These are phyloP conservation scores for Punctularia strigosozonata DNA, from an alignment of 768 basidiomycete species.

Conservation along the genomic window DNA sequence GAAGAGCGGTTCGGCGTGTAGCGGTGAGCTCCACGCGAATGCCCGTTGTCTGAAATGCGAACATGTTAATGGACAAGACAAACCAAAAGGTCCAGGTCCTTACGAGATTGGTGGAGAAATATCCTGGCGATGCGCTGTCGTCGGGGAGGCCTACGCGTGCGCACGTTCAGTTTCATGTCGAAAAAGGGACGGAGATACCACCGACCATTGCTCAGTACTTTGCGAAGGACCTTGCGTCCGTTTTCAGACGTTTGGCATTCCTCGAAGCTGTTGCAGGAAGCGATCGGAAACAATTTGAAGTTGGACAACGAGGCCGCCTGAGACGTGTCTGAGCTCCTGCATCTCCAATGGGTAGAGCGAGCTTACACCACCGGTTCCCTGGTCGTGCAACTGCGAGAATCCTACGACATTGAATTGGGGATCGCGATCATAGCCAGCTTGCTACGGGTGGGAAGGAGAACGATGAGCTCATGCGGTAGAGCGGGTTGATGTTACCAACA, in stretches of 20 bases:
- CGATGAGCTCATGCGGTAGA: background rate
- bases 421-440: constrained; percentile 28
- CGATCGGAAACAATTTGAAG: constrained; percentile 49
- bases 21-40: constrained; percentile 50
- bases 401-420: constrained; percentile 30
- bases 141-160: constrained; percentile 35
- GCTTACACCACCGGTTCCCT: constrained; percentile 23
- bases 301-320: constrained; percentile 44
- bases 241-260: constrained; percentile 37
- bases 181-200: background rate
- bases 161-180: background rate
- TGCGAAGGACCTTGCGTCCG: constrained; percentile 33
- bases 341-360: background rate
- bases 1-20: constrained; percentile 46
- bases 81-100: constrained; percentile 4
- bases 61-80: background rate
- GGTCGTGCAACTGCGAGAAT: constrained; percentile 54
- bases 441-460: constrained; percentile 17
- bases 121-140: constrained; percentile 53
- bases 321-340: background rate
- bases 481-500: constrained; percentile 18
- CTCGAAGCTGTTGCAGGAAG: constrained; percentile 38
- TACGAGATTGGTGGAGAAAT: constrained; percentile 52
- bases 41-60: constrained; percentile 40
- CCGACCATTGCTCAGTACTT: constrained; percentile 37